phyloP scores from a whole-genome alignment of 192 early-diverging fungal species.

The Pilaira anomala region DNA sequence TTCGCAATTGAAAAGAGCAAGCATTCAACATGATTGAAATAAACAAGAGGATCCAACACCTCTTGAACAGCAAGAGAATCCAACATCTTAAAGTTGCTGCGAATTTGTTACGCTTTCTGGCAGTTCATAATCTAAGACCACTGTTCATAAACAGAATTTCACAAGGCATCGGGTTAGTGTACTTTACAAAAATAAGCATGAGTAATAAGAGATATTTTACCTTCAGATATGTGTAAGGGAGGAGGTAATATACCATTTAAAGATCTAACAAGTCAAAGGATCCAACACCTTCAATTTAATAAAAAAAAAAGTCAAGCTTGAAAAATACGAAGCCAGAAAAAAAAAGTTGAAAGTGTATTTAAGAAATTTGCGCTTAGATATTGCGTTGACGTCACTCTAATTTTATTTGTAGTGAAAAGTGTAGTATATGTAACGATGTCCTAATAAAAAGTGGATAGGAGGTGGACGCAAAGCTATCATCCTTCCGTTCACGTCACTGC shows the following conservation, averaged over 20 bases:
- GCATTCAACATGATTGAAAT: conserved; percentile 8
- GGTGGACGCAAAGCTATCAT: background rate
- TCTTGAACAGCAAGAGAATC: conserved; percentile 14
- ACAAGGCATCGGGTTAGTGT: conserved; percentile 12
- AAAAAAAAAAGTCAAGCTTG: conserved; percentile 12
- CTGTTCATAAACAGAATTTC: conserved; percentile 16
- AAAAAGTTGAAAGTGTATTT: background rate
- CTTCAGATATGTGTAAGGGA: conserved; percentile 13
- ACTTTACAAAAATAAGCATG: conserved; percentile 16
- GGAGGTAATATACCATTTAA: conserved; percentile 15
- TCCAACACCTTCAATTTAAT: conserved; percentile 15
- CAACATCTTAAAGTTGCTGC: conserved; percentile 16
- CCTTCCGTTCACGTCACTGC: background rate
- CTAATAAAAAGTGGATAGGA: conserved; percentile 3
- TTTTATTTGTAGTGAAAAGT: conserved; percentile 8
- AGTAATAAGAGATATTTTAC: conserved; percentile 14
- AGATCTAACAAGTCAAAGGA: conserved; percentile 16
- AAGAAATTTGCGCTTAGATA: conserved; percentile 9
- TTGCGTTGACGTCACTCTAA: conserved; percentile 7
- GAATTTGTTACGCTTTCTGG: conserved; percentile 17
- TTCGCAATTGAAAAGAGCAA: conserved; percentile 6
- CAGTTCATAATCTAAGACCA: conserved; percentile 14
- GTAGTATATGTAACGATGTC: conserved; percentile 2
- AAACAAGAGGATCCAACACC: conserved; percentile 11
- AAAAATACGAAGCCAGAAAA: conserved; percentile 3